Conservation (phyloP, 768 basidiomycete genomes). For the Mycena galericulata region DNA sequence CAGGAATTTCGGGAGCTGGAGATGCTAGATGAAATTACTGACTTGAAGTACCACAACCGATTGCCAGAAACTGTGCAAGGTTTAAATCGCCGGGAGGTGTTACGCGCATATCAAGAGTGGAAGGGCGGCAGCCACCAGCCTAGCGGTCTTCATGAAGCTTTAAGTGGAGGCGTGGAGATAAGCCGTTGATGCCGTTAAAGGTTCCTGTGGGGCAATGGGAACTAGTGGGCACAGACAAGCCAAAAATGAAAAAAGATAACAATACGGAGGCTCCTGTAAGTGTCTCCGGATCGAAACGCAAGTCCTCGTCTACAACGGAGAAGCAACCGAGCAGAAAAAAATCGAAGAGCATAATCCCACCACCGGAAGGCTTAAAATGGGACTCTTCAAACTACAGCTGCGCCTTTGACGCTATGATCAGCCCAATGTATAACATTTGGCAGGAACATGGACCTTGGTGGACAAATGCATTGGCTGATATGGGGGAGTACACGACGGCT, state of each 20-base stretch:
- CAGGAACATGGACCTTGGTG: background rate
- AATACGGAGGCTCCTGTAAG: no score
- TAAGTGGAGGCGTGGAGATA: background rate
- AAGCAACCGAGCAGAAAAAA: background rate
- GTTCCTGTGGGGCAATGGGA: background rate
- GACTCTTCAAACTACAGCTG: conserved; percentile 44
- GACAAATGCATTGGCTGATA: background rate
- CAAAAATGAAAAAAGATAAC: conserved; percentile 11
- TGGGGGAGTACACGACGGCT: background rate
- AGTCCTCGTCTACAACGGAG: background rate
- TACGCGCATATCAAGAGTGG: conserved; percentile 37
- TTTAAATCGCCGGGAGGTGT: conserved; percentile 28
- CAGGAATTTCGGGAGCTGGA: conserved; percentile 51
- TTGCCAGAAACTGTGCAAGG: conserved; percentile 34
- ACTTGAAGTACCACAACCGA: conserved; percentile 34
- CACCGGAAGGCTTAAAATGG: conserved; percentile 29
- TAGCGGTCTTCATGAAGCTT: background rate
- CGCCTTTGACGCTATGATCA: conserved; percentile 46
- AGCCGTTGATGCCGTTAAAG: background rate
- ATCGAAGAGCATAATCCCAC: background rate
- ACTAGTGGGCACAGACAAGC: conserved; percentile 34
- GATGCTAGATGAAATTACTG: conserved; percentile 50
- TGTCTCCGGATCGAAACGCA: background rate
- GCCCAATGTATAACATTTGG: conserved; percentile 30
- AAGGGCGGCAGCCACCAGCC: conserved; percentile 35